Percentiles rank a stretch among this genome's conserved stretches.
Evolutionary conservation across 176 grass and related monocot species (phyloP).

Genomic region (Carex pumila): DNA sequence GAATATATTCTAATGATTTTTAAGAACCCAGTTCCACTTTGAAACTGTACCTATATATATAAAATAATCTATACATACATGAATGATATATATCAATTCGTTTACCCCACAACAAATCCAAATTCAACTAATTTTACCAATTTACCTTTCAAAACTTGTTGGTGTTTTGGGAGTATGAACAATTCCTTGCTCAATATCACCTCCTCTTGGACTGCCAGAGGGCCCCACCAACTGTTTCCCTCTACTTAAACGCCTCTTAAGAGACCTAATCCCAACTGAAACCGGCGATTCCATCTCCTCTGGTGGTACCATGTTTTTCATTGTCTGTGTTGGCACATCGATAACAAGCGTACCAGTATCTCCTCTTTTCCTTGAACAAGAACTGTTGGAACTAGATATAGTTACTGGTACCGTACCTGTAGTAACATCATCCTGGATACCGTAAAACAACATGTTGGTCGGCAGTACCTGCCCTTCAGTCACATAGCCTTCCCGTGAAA

Average conservation of each 20-base stretch:
- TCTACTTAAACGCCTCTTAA: conserved; percentile 43
- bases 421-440: conserved; percentile 31
- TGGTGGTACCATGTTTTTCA: not conserved
- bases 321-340: conserved; percentile 40
- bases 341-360: conserved; percentile 36
- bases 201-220: conserved; percentile 27
- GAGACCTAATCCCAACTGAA: conserved; percentile 46
- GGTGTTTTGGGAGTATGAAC: conserved; percentile 45
- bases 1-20: conserved; percentile 45
- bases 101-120: not conserved
- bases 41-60: conserved; percentile 2
- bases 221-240: conserved; percentile 49
- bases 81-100: not conserved
- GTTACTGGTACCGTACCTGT: not conserved
- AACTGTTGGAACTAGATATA: not conserved
- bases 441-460: conserved; percentile 57
- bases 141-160: conserved; percentile 25
- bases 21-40: conserved; percentile 49
- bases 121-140: not conserved
- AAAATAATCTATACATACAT: not conserved
- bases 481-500: conserved; percentile 28
- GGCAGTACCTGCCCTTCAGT: conserved; percentile 32
- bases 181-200: conserved; percentile 74
- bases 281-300: conserved; percentile 49
- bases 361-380: not conserved